Evolutionary conservation across 1,139 yeast genomes (phyloP).

Genomic region (Arxiozyma slooffiae): DNA sequence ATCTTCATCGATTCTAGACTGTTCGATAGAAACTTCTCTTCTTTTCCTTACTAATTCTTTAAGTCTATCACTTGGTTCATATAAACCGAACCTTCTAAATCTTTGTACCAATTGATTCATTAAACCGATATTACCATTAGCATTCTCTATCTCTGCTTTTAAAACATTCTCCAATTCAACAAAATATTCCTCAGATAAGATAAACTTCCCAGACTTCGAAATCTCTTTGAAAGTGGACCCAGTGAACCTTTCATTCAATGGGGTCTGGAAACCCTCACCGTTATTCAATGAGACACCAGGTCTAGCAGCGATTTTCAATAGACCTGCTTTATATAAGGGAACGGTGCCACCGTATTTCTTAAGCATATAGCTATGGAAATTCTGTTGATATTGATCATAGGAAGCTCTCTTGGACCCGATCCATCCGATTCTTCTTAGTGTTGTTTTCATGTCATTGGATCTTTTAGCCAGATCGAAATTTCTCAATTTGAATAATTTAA

Average conservation of each 20-base stretch:
- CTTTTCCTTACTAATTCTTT: slow-evolving; percentile 30
- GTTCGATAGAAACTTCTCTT: slow-evolving; percentile 18
- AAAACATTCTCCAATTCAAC: slow-evolving; percentile 41
- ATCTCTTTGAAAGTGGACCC: slow-evolving; percentile 29
- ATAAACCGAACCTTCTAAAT: slow-evolving; percentile 54
- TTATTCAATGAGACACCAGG: slow-evolving; percentile 54
- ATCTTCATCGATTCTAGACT: slow-evolving; percentile 8
- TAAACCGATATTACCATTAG: slow-evolving; percentile 27
- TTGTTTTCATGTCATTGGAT: slow-evolving; percentile 8
- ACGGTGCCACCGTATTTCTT: slow-evolving; percentile 69
- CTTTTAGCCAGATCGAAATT: slow-evolving; percentile 12
- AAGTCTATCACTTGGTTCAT: slow-evolving; percentile 39
- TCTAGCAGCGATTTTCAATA: slow-evolving; percentile 47
- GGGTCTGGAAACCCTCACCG: slow-evolving; percentile 80
- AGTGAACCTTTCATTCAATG: slow-evolving; percentile 32
- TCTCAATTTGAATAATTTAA: slow-evolving; percentile 21
- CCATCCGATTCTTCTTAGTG: slow-evolving; percentile 70
- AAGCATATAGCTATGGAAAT: slow-evolving; percentile 55
- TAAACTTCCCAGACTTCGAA: slow-evolving; percentile 34
- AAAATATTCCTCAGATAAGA: slow-evolving; percentile 45
- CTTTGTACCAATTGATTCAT: slow-evolving; percentile 32
- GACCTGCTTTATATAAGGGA: slow-evolving; percentile 66
- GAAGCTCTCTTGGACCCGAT: slow-evolving; percentile 76
- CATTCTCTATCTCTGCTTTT: slow-evolving; percentile 29
- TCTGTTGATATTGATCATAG: slow-evolving; percentile 61